These are phyloP conservation scores for Volutella citrinella DNA, from an alignment of 2,329 filamentous ascomycete species.

Conservation along the genomic window DNA sequence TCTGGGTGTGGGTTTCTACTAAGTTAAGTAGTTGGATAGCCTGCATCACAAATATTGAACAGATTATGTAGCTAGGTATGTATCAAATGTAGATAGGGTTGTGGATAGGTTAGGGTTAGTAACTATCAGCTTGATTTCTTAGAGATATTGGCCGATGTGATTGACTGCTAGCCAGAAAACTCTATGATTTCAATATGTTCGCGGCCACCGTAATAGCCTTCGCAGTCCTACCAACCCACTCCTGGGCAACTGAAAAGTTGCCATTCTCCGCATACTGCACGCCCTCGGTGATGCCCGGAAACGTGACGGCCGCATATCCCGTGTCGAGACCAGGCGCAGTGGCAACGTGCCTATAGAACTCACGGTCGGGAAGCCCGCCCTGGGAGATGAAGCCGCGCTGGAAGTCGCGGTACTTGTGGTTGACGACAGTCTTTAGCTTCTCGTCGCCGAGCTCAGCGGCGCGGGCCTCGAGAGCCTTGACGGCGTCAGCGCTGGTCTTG, in stretches of 20 bases:
- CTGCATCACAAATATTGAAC: no score
- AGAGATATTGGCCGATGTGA: not conserved
- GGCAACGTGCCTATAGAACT: constrained; percentile 45
- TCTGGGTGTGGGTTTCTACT: no score
- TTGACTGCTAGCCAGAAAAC: not conserved
- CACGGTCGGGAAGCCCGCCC: constrained; percentile 42
- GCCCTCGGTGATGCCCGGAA: constrained; percentile 64
- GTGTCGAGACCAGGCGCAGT: constrained; percentile 47
- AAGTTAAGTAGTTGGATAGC: no score
- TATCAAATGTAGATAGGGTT: no score
- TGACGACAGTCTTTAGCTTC: constrained; percentile 34
- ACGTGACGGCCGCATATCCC: constrained; percentile 39
- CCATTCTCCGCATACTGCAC: constrained; percentile 47
- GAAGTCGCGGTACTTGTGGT: constrained; percentile 46
- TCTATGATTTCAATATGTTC: constrained; percentile 30
- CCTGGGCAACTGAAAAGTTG: constrained; percentile 26
- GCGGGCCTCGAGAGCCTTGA: constrained; percentile 29
- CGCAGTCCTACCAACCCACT: constrained; percentile 35
- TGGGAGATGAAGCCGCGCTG: constrained; percentile 47
- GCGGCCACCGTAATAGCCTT: constrained; percentile 32
- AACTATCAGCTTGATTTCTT: not conserved
- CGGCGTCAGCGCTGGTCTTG: constrained; percentile 26
- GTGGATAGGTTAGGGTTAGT: no score
- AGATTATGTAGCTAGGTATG: no score
- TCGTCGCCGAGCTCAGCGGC: constrained; percentile 27